These are phyloP conservation scores for Fusarium buharicum DNA, from an alignment of 2,329 filamentous ascomycete genomes.

Conservation along the genomic window DNA sequence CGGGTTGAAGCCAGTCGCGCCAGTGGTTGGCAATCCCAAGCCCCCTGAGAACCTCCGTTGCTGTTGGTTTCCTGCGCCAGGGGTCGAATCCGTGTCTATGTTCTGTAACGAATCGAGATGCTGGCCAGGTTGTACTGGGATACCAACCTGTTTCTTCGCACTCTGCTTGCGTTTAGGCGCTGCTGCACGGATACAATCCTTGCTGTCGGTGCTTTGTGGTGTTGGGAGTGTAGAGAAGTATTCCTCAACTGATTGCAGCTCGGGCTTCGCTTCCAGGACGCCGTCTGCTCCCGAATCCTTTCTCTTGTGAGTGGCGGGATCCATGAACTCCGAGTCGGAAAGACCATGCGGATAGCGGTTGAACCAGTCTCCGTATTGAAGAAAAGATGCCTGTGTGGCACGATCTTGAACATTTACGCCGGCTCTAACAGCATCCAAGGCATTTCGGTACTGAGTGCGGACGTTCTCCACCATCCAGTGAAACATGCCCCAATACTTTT, in stretches of 20 bases:
- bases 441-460: slow-evolving; percentile 85
- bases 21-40: slow-evolving; percentile 55
- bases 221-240: slow-evolving; percentile 85
- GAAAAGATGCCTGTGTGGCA: slow-evolving; percentile 70
- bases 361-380: slow-evolving; percentile 99
- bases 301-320: slow-evolving; percentile 72
- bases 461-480: slow-evolving; percentile 95
- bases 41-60: slow-evolving; percentile 57
- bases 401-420: slow-evolving; percentile 65
- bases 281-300: slow-evolving; percentile 87
- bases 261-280: slow-evolving; percentile 86
- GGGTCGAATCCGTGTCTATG: slow-evolving; percentile 27
- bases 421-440: slow-evolving; percentile 80
- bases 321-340: slow-evolving; percentile 83
- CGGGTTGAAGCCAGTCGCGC: slow-evolving; percentile 53
- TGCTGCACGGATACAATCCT: slow-evolving; percentile 38
- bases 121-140: slow-evolving; percentile 24
- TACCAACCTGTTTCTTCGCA: slow-evolving; percentile 50
- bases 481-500: slow-evolving; percentile 98
- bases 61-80: slow-evolving; percentile 35
- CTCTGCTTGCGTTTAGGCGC: slow-evolving; percentile 51
- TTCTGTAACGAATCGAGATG: slow-evolving; percentile 39
- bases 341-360: slow-evolving; percentile 93
- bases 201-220: slow-evolving; percentile 59
- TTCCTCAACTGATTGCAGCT: slow-evolving; percentile 93